A percentile compares a stretch with the other conserved stretches of the same genome.
Conservation (phyloP, 768 basidiomycete genomes). For the Trametes cingulata region DNA sequence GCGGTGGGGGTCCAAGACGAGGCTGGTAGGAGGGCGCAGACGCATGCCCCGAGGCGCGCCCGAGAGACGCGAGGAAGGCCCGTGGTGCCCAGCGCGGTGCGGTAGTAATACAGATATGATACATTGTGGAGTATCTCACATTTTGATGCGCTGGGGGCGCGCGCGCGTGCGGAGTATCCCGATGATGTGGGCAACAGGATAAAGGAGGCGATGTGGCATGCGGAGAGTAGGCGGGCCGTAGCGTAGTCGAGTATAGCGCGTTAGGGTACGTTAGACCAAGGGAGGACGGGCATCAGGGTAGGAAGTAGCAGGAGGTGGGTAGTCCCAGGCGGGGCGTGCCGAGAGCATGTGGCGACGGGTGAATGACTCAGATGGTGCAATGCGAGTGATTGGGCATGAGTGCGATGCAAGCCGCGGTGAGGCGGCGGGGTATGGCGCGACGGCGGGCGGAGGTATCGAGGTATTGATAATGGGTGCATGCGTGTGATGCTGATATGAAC, state of each 20-base stretch:
- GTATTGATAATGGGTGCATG: conserved; percentile 19
- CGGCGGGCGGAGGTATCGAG: conserved; percentile 19
- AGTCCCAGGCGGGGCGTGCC: not conserved
- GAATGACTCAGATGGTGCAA: conserved; percentile 9
- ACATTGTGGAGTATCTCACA: conserved; percentile 16
- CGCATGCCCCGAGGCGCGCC: not conserved
- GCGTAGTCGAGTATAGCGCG: conserved; percentile 19
- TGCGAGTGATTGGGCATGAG: not conserved
- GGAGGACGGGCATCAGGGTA: conserved; percentile 6
- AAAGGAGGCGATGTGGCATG: not conserved
- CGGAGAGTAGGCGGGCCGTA: conserved; percentile 14
- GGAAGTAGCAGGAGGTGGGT: conserved; percentile 6
- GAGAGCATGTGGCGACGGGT: conserved; percentile 14
- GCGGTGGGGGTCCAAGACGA: not conserved
- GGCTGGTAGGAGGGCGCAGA: not conserved
- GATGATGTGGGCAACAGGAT: not conserved
- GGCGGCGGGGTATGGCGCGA: conserved; percentile 16
- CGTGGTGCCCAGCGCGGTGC: not conserved
- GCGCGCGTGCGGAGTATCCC: conserved; percentile 4
- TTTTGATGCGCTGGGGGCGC: conserved; percentile 13
- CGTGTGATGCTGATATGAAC: conserved; percentile 7
- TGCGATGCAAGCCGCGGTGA: not conserved
- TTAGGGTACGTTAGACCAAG: conserved; percentile 1
- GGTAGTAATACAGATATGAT: conserved; percentile 15
- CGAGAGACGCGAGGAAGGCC: no score